Base-by-base conservation (phyloP, 1,284 basidiomycete genomes). In the Phlebopus sp. region DNA sequence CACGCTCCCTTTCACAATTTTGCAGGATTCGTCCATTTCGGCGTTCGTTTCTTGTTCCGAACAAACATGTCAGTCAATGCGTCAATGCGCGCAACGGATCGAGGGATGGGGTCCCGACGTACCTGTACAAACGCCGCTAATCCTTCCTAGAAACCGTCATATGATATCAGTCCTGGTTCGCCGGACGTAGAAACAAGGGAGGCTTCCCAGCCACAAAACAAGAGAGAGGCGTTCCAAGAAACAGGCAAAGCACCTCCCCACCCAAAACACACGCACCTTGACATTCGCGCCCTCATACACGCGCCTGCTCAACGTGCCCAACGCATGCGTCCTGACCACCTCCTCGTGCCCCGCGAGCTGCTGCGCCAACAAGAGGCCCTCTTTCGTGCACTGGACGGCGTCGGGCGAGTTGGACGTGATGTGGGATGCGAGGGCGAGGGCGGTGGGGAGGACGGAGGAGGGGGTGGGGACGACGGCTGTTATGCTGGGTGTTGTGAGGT, bases 321-420 rank as follows among this genome's bases (percentile, higher is more conserved):
- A 64, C 7, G 76, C 62, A 46, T 84, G 82, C 0, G 69, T 68
- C 4, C 69, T 51, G 2, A 83, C 74, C 0, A 78, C 75, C 19
- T 81, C 76, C 27, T 85, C 78, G 36, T 82, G 69, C 44, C 77
- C 6, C 3, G 21, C 75, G 14, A 75, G 74, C 36, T 74, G 70
- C 46, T 81, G 76, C 5, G 79, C 68, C 2, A 86, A 62, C 17
- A 86, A 49, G 13, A 91, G 68, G 0, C 76, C 85, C 15, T 77
- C 73, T 63, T 93, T 94, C 8, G 89, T 87, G 42, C 81, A 78
- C 54, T 86, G 83, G 1, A 93, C 83, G 0, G 90, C 77, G 62
- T 93, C 90, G 0, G 92, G 91, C 3, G 88, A 91, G 59, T 88
- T 88, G 15, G 66, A 61, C 14, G 70, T 71, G 52, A 93, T 82